These are phyloP conservation scores for Neocucurbitaria cava DNA, from an alignment of 2,329 filamentous ascomycete genomes.

Conservation along the genomic window DNA sequence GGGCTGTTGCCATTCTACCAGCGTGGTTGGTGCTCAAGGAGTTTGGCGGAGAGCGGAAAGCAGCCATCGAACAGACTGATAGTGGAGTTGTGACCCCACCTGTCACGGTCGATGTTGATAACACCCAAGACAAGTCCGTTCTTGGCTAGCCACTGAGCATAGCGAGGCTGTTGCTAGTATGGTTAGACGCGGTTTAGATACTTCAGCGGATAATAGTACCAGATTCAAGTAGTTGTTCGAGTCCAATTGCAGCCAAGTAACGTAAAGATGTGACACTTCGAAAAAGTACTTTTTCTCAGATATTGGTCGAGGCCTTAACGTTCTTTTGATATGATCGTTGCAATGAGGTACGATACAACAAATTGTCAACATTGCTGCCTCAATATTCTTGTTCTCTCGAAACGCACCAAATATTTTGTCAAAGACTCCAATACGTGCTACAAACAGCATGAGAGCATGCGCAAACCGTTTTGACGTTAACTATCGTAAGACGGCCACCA, in stretches of 20 bases:
- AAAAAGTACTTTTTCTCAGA: too few species aligned
- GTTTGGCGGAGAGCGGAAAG: constrained; percentile 52
- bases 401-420: not conserved
- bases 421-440: not conserved
- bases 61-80: constrained; percentile 19
- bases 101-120: constrained; percentile 10
- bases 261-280: too few species aligned
- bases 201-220: too few species aligned
- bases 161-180: not conserved
- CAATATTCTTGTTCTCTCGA: too few species aligned
- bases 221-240: too few species aligned
- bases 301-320: too few species aligned
- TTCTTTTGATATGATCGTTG: too few species aligned
- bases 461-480: too few species aligned
- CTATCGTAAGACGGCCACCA: constrained; percentile 57
- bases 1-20: constrained; percentile 68
- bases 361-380: too few species aligned
- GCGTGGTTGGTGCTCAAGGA: constrained; percentile 71
- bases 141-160: not conserved
- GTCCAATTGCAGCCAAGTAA: too few species aligned
- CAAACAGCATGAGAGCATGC: not conserved
- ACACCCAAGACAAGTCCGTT: constrained; percentile 1
- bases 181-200: not conserved
- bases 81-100: constrained; percentile 4
- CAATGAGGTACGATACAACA: too few species aligned